Evolutionary conservation across 83 land plant species (phyloP).

Genomic region (Diphasiastrum complanatum): DNA sequence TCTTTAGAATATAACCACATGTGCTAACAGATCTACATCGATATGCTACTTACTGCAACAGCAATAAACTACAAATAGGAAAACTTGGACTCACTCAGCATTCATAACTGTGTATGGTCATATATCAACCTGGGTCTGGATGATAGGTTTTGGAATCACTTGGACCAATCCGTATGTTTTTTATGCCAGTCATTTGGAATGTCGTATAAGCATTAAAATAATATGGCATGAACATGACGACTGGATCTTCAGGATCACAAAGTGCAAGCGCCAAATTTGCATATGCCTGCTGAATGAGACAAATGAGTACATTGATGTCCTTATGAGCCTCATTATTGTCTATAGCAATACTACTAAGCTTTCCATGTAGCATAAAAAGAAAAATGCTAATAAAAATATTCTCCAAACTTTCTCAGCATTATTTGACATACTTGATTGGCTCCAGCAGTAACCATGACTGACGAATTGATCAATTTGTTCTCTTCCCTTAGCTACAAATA

Average conservation of each 20-base stretch:
- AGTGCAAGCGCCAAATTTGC: conserved; percentile 81
- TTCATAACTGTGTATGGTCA: not conserved
- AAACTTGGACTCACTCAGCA: not conserved
- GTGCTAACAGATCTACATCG: no score
- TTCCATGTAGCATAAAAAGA: no score
- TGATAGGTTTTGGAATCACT: conserved; percentile 62
- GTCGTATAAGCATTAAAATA: conserved; percentile 98
- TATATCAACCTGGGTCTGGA: conserved; percentile 71
- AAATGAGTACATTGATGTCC: no score
- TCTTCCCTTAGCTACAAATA: conserved; percentile 53
- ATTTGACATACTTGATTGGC: conserved; percentile 99
- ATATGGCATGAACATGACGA: conserved; percentile 96
- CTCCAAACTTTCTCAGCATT: no score
- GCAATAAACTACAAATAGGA: not conserved
- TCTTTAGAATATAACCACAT: no score
- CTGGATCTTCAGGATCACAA: conserved; percentile 94
- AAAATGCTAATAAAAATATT: no score
- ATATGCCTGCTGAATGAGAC: conserved; percentile 97
- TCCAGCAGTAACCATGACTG: conserved; percentile 95
- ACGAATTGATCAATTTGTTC: conserved; percentile 70
- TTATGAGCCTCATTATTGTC: no score
- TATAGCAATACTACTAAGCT: no score
- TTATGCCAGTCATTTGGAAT: conserved; percentile 97
- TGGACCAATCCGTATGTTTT: conserved; percentile 81
- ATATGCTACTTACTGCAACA: not conserved